A percentile compares a stretch with the other conserved stretches of the same genome.
Conservation (phyloP, 2,329 filamentous ascomycete species). For the Ophiocordyceps polyrhachis-furcata region DNA sequence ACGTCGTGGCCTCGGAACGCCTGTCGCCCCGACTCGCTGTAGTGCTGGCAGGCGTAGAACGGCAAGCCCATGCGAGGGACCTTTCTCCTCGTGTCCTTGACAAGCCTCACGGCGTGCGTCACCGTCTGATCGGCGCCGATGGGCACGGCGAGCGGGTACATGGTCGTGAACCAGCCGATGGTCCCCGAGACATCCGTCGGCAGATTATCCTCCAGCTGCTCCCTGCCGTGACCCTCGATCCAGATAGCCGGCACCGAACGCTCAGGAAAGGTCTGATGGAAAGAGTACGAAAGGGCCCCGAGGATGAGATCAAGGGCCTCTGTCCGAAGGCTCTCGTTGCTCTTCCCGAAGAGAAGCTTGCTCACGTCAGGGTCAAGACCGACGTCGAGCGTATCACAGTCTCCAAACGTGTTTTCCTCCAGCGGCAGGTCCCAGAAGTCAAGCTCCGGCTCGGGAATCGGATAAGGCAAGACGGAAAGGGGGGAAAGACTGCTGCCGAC, state of each 20-base stretch:
- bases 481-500: slow-evolving; percentile 1
- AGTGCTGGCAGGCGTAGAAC: slow-evolving; percentile 18
- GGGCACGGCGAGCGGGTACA: slow-evolving; percentile 14
- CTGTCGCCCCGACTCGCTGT: slow-evolving; percentile 11
- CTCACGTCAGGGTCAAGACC: not conserved
- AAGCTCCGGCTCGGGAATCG: slow-evolving; percentile 4
- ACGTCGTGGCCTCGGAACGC: slow-evolving; percentile 15
- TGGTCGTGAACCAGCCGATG: slow-evolving; percentile 27
- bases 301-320: slow-evolving; percentile 20
- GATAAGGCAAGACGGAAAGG: slow-evolving; percentile 1
- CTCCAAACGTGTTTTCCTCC: slow-evolving; percentile 2
- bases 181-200: slow-evolving; percentile 18
- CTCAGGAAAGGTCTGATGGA: slow-evolving; percentile 14
- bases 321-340: slow-evolving; percentile 14
- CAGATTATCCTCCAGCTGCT: slow-evolving; percentile 5
- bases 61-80: slow-evolving; percentile 16
- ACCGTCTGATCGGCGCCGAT: slow-evolving; percentile 1
- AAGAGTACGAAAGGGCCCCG: slow-evolving; percentile 15
- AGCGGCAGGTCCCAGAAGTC: slow-evolving; percentile 5
- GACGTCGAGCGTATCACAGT: slow-evolving; percentile 3
- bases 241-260: slow-evolving; percentile 17
- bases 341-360: slow-evolving; percentile 6
- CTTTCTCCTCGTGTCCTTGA: slow-evolving; percentile 17
- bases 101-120: slow-evolving; percentile 5
- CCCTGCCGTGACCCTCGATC: slow-evolving; percentile 23